phyloP scores from a whole-genome alignment of 441 rosid species.

The Hura crepitans region DNA sequence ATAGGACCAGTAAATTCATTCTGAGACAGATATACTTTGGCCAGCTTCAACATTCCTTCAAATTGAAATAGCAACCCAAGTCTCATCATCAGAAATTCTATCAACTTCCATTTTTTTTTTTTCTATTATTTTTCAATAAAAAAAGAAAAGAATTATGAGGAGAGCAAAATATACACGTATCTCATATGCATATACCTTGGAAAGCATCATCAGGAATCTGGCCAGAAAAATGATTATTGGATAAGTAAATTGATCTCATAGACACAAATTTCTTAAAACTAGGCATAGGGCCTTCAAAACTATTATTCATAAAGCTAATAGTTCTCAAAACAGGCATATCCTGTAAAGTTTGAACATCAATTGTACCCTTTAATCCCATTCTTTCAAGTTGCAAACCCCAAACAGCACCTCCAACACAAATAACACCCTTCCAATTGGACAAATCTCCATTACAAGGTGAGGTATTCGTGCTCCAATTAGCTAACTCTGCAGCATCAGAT shows the following conservation, averaged over 20 bases:
- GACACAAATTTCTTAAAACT: constrained; percentile 40
- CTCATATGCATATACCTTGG: constrained; percentile 34
- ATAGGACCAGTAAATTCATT: constrained; percentile 52
- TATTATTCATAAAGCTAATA: constrained; percentile 53
- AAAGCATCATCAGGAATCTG: constrained; percentile 49
- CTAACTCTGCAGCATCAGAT: constrained; percentile 25
- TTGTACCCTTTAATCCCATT: constrained; percentile 44
- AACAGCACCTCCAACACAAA: constrained; percentile 38
- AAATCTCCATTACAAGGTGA: constrained; percentile 34
- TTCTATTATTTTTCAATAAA: background rate
- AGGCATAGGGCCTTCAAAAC: constrained; percentile 49
- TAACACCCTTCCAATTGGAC: constrained; percentile 54
- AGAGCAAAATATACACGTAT: too few relatives aligned
- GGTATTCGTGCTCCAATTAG: constrained; percentile 34
- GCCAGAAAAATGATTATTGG: constrained; percentile 53
- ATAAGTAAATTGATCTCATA: constrained; percentile 51
- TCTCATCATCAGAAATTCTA: too few relatives aligned
- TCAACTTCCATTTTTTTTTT: too few relatives aligned
- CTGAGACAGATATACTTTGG: constrained; percentile 47
- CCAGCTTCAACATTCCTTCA: constrained; percentile 49
- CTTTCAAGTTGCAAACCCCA: constrained; percentile 60
- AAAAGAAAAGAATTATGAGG: too few relatives aligned
- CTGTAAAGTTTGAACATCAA: constrained; percentile 38
- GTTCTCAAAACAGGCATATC: constrained; percentile 40
- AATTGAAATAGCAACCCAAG: constrained; percentile 24